Conservation (phyloP, 768 basidiomycete species). For the Boletales sp. region DNA sequence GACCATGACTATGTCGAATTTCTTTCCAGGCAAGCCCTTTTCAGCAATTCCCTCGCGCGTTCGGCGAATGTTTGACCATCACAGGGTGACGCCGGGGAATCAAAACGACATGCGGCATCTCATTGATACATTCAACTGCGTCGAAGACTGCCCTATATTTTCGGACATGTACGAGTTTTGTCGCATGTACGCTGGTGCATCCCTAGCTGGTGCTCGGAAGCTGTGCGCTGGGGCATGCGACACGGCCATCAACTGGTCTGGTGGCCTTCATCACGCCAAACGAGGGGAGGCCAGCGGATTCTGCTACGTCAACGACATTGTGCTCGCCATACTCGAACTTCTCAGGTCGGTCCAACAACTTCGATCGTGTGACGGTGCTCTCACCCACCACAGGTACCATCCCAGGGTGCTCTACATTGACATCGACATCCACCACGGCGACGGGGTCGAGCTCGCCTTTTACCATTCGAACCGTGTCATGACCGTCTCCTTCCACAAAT, state of each 20-base stretch:
- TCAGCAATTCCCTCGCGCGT: neutral
- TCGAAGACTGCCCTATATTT: slow-evolving; percentile 97
- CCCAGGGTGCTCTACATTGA: slow-evolving; percentile 97
- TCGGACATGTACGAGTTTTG: slow-evolving; percentile 94
- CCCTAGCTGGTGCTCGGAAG: slow-evolving; percentile 87
- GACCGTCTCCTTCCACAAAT: slow-evolving; percentile 99
- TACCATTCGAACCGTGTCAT: slow-evolving; percentile 98
- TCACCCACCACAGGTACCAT: slow-evolving; percentile 62
- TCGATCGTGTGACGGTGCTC: neutral
- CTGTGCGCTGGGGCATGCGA: slow-evolving; percentile 83
- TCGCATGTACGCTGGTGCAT: slow-evolving; percentile 89
- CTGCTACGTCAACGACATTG: slow-evolving; percentile 97
- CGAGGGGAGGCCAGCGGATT: slow-evolving; percentile 97
- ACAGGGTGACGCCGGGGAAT: slow-evolving; percentile 83
- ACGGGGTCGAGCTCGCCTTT: slow-evolving; percentile 97
- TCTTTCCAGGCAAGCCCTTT: slow-evolving; percentile 65
- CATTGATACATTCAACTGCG: slow-evolving; percentile 88
- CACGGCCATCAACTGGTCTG: slow-evolving; percentile 99
- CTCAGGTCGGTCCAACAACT: slow-evolving; percentile 52
- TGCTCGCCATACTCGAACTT: slow-evolving; percentile 89
- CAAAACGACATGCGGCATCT: slow-evolving; percentile 65
- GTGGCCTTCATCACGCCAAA: slow-evolving; percentile 97
- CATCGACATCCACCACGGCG: slow-evolving; percentile 98
- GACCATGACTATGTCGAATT: slow-evolving; percentile 96
- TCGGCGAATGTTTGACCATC: neutral